A percentile compares a stretch with the other conserved stretches of the same genome.
phyloP scores from a whole-genome alignment of 2,329 filamentous ascomycete species.

The Fusarium globosum region DNA sequence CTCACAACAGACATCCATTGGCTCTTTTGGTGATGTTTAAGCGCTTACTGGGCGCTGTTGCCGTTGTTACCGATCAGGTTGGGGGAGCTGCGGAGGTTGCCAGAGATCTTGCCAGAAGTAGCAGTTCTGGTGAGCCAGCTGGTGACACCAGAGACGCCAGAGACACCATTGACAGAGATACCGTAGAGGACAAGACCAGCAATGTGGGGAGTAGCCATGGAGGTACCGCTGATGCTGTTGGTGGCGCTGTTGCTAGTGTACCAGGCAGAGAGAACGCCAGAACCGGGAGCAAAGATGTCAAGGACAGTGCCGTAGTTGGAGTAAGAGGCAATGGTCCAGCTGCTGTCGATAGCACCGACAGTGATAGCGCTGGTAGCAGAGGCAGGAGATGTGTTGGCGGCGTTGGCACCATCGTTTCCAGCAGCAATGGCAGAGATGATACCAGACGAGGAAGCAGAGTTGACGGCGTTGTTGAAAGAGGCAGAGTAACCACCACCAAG shows the following conservation, averaged over 20 bases:
- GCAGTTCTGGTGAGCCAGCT: conserved; percentile 55
- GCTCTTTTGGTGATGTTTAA: neutral
- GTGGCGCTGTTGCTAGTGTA: conserved; percentile 56
- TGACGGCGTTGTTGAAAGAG: conserved; percentile 62
- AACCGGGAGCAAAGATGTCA: conserved; percentile 65
- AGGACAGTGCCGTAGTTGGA: conserved; percentile 62
- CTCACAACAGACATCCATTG: neutral
- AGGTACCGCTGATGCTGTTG: conserved; percentile 67
- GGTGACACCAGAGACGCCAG: conserved; percentile 52
- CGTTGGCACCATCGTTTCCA: conserved; percentile 58
- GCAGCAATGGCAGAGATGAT: conserved; percentile 66
- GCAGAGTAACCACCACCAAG: conserved; percentile 60
- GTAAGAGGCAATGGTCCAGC: conserved; percentile 56
- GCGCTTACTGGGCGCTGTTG: conserved; percentile 43
- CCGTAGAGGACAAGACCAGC: conserved; percentile 64
- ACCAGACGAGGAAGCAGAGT: conserved; percentile 56
- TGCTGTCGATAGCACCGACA: conserved; percentile 51
- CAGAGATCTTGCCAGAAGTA: conserved; percentile 55
- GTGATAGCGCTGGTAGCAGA: conserved; percentile 48
- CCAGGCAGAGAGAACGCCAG: conserved; percentile 60
- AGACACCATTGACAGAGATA: conserved; percentile 57
- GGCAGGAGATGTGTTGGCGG: conserved; percentile 46
- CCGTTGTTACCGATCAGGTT: conserved; percentile 65
- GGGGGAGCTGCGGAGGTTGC: conserved; percentile 53
- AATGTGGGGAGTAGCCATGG: conserved; percentile 73